phyloP scores from a whole-genome alignment of 2,329 filamentous ascomycete species.

The Penicillium sumatraense region DNA sequence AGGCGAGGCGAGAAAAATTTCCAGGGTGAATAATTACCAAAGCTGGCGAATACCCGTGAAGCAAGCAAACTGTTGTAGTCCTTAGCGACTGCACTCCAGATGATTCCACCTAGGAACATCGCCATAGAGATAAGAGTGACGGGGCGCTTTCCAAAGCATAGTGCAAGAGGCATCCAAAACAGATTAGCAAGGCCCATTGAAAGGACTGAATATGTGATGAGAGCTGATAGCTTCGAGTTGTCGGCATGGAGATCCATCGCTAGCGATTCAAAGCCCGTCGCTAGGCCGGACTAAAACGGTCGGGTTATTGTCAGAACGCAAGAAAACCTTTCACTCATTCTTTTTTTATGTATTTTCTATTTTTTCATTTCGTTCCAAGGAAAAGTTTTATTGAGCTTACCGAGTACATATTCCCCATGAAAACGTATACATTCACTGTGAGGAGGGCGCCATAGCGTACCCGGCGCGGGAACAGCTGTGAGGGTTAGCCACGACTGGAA shows the following conservation, averaged over 20 bases:
- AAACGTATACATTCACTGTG: conserved; percentile 34
- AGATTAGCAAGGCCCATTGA: conserved; percentile 36
- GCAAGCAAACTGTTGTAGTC: conserved; percentile 37
- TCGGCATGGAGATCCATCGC: conserved; percentile 24
- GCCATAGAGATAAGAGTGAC: conserved; percentile 36
- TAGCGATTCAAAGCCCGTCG: conserved; percentile 29
- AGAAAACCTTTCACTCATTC: too few species aligned
- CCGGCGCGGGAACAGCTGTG: conserved; percentile 27
- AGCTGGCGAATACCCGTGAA: conserved; percentile 38
- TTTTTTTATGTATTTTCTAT: too few species aligned
- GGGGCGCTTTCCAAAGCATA: conserved; percentile 45
- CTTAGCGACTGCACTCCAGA: conserved; percentile 39
- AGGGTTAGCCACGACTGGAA: conserved; percentile 4
- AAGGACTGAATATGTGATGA: conserved; percentile 31
- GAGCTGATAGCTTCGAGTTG: conserved; percentile 20
- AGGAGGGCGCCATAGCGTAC: conserved; percentile 31
- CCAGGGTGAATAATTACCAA: conserved; percentile 20
- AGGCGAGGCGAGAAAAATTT: too few species aligned
- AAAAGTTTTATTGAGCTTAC: conserved; percentile 11
- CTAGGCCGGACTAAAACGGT: conserved; percentile 25
- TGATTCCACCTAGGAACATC: conserved; percentile 34
- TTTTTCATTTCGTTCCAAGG: too few species aligned
- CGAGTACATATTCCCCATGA: conserved; percentile 36
- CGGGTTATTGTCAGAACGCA: conserved; percentile 1
- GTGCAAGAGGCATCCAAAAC: conserved; percentile 42